Evolutionary conservation across 495 filamentous ascomycete genomes (phyloP).

Genomic region (Echria macrotheca): DNA sequence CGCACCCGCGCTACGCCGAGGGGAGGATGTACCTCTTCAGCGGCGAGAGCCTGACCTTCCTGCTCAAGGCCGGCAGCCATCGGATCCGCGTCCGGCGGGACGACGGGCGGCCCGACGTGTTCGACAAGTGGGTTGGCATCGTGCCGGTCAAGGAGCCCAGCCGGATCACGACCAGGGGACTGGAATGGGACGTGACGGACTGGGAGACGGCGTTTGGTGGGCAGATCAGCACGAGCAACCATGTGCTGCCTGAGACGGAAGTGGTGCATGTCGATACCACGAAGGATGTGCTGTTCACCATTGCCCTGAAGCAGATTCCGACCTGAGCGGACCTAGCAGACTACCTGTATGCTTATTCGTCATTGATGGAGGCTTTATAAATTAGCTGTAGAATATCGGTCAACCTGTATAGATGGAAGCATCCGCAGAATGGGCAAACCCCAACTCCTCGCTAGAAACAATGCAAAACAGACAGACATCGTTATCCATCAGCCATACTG

Average conservation of each 20-base stretch:
- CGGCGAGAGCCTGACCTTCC: constrained; percentile 70
- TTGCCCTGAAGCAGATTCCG: constrained; percentile 55
- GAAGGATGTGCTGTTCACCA: constrained; percentile 74
- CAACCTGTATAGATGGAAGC: constrained; percentile 2
- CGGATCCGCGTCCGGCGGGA: constrained; percentile 57
- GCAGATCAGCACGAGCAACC: constrained; percentile 89
- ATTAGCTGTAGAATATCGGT: background rate
- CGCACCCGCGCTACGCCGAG: constrained; percentile 36
- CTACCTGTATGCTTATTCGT: too few species aligned
- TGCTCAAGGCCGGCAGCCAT: constrained; percentile 65
- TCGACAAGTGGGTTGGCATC: constrained; percentile 71
- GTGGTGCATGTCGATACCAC: constrained; percentile 57
- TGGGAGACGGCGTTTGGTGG: constrained; percentile 81
- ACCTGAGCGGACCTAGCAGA: constrained; percentile 1
- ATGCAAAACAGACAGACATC: too few species aligned
- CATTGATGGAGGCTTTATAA: too few species aligned
- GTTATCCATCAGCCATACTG: too few species aligned
- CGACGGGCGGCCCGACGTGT: constrained; percentile 26
- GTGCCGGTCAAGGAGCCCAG: constrained; percentile 72
- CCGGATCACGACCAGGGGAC: constrained; percentile 65
- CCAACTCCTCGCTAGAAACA: constrained; percentile 23
- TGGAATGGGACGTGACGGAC: constrained; percentile 83
- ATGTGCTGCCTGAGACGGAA: constrained; percentile 50
- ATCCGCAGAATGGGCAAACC: constrained; percentile 4
- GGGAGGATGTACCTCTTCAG: constrained; percentile 65